Percentiles rank a stretch among this genome's conserved stretches.
Conservation (phyloP, 129 eudicot species). For the Dittrichia graveolens region DNA sequence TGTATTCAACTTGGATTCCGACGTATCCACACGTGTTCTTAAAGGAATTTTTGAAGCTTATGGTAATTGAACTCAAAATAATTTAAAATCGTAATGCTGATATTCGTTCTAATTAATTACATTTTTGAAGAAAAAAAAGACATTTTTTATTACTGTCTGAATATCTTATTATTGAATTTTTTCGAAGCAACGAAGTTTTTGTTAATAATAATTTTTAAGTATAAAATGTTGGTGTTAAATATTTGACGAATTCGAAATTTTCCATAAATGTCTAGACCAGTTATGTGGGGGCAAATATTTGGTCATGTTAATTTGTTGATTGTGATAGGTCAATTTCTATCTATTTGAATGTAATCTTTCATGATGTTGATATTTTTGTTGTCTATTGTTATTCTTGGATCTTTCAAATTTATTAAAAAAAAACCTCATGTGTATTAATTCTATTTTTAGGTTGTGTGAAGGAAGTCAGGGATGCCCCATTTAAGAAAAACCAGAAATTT, state of each 20-base stretch:
- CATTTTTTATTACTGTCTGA: too few species aligned
- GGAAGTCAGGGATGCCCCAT: constrained; percentile 71
- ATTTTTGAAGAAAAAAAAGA: neutral
- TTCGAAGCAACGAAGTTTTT: too few species aligned
- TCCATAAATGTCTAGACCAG: constrained; percentile 24
- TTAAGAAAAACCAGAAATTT: constrained; percentile 53
- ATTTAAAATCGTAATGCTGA: too few species aligned
- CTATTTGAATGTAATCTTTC: constrained; percentile 22
- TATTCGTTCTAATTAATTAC: neutral
- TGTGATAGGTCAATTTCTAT: constrained; percentile 41
- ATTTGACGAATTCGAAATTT: constrained; percentile 11
- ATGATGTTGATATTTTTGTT: constrained; percentile 34
- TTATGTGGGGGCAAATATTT: constrained; percentile 8
- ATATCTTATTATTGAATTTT: neutral
- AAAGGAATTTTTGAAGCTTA: constrained; percentile 52
- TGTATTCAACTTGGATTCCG: constrained; percentile 47
- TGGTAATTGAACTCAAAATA: constrained; percentile 41
- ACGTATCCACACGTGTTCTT: constrained; percentile 38
- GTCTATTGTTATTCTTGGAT: too few species aligned
- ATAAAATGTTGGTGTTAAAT: too few species aligned
- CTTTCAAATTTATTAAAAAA: too few species aligned
- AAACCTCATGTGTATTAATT: too few species aligned
- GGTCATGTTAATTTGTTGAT: constrained; percentile 6
- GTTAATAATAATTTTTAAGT: too few species aligned
- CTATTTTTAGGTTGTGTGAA: constrained; percentile 60